Evolutionary conservation across 2,329 filamentous ascomycete genomes (phyloP), one percentile per base, ranked within the genome.

Genomic region (Fusarium begoniae): DNA sequence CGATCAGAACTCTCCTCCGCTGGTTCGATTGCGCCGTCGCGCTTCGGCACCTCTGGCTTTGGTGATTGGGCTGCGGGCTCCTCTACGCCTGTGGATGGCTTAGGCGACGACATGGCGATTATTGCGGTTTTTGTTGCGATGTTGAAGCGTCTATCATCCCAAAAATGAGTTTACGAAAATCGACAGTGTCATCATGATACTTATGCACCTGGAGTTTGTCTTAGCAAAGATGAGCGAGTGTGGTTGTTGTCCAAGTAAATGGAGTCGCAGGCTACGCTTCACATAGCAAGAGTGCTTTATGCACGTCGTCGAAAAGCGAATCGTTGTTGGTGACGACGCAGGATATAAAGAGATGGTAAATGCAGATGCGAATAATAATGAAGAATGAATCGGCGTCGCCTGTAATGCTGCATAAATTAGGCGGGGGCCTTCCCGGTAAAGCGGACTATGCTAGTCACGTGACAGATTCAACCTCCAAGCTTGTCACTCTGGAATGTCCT

Each of bases 171-270:
- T 77, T 82, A 75, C 77, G 79, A 79, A 77, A 81, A 76, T 65
- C 70, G 66, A 74, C 66, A 75, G 63, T 73, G 75, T 78, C 77
- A 77, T 81, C 73, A 66, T 82, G 80, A 82, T 82, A 82, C 81
- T 80, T 81, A 81, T 82, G 81, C 81, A 83, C 81, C 81, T 83
- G 73, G 75, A 74, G 75, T 81, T 80, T 78, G 67, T 71, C 80
- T 80, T 79, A 79, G 76, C 73, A 78, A 69, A 74, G 55, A 54
- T 58, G 66, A 55, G 58, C 47, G 66, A 41, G 38, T 37, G 24
- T 60, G 24, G 32, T 40, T 40, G 38, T 54, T 58, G 50, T 56
- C 71, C 53, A 60, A 70, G 60, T 55, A 10, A 60, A 66, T 57
- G 56, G 40, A 60, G 38, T 69, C 54, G 61, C 70, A 37, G 43